A percentile compares a stretch with the other conserved stretches of the same genome.
These are phyloP conservation scores for Cardamine occulta DNA, from an alignment of 345 rosid species.

Conservation along the genomic window DNA sequence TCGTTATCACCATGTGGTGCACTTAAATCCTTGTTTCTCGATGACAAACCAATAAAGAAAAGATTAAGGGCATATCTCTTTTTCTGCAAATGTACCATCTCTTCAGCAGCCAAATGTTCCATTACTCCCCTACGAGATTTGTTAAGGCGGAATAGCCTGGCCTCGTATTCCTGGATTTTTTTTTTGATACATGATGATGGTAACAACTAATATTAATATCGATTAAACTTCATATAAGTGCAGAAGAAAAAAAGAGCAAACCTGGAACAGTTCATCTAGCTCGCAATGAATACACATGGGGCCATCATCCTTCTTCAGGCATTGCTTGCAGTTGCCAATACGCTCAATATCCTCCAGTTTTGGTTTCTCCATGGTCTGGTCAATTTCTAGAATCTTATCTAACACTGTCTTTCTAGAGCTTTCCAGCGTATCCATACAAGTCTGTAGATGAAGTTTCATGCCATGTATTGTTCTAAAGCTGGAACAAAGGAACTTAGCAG, in stretches of 20 bases:
- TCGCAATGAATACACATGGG: conserved; percentile 84
- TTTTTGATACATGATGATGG: conserved; percentile 25
- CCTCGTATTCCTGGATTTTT: conserved; percentile 70
- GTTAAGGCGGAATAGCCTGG: conserved; percentile 82
- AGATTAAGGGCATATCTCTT: conserved; percentile 80
- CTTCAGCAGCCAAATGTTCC: conserved; percentile 85
- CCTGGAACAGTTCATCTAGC: conserved; percentile 83
- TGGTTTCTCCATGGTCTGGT: conserved; percentile 80
- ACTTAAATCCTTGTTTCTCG: conserved; percentile 50
- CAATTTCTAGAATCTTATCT: conserved; percentile 71
- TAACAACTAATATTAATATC: conserved; percentile 6
- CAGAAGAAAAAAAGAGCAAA: conserved; percentile 40
- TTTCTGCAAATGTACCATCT: conserved; percentile 71
- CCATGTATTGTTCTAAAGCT: conserved; percentile 75
- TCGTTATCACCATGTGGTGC: conserved; percentile 47
- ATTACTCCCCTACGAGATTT: conserved; percentile 69
- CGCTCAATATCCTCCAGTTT: conserved; percentile 75
- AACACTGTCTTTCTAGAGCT: conserved; percentile 65
- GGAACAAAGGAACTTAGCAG: conserved; percentile 42
- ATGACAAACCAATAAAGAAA: conserved; percentile 73
- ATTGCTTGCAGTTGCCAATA: conserved; percentile 69
- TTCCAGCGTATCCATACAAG: conserved; percentile 74
- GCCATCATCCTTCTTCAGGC: conserved; percentile 73
- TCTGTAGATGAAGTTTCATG: conserved; percentile 84
- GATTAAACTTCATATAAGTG: conserved; percentile 20